These are phyloP conservation scores for Phytophthora fragariaefolia DNA, from an alignment of 352 stramenopile genomes.

Conservation along the genomic window DNA sequence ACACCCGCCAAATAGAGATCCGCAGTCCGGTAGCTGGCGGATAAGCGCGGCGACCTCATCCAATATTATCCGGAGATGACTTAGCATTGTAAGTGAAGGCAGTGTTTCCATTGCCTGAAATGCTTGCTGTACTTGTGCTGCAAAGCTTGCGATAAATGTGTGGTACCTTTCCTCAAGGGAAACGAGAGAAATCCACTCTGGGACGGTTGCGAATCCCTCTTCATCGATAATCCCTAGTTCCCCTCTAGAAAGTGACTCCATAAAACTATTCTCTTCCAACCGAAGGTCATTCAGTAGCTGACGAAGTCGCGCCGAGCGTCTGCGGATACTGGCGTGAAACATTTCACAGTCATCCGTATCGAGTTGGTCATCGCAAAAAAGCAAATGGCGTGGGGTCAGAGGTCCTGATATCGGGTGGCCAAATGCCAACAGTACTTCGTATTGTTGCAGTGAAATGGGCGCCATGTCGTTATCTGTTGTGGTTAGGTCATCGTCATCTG, in stretches of 20 bases:
- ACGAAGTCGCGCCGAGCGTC: conserved; percentile 30
- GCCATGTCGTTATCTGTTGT: not conserved
- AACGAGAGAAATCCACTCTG: conserved; percentile 42
- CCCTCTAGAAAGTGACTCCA: conserved; percentile 36
- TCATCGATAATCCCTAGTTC: conserved; percentile 11
- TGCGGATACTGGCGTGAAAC: conserved; percentile 17
- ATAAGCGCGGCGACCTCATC: conserved; percentile 43
- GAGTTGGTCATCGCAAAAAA: conserved; percentile 12
- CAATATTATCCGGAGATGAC: conserved; percentile 27
- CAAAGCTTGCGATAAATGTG: conserved; percentile 31
- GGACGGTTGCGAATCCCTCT: conserved; percentile 20
- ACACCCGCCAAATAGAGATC: conserved; percentile 55
- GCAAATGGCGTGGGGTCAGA: conserved; percentile 13
- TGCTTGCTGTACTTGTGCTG: conserved; percentile 24
- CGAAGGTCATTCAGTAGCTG: conserved; percentile 40
- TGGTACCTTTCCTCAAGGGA: conserved; percentile 48
- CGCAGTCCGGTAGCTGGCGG: conserved; percentile 67
- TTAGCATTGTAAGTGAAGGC: conserved; percentile 10
- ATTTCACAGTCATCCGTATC: conserved; percentile 23
- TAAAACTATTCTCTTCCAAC: conserved; percentile 39
- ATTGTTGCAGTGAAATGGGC: conserved; percentile 20
- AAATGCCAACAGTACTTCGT: conserved; percentile 25
- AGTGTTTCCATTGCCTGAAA: conserved; percentile 24
- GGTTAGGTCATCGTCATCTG: conserved; percentile 1
- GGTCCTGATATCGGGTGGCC: conserved; percentile 26